Percentiles rank a stretch among this genome's conserved stretches.
Conservation (phyloP, 108 stramenopile genomes). For the Fragilaria radians region DNA sequence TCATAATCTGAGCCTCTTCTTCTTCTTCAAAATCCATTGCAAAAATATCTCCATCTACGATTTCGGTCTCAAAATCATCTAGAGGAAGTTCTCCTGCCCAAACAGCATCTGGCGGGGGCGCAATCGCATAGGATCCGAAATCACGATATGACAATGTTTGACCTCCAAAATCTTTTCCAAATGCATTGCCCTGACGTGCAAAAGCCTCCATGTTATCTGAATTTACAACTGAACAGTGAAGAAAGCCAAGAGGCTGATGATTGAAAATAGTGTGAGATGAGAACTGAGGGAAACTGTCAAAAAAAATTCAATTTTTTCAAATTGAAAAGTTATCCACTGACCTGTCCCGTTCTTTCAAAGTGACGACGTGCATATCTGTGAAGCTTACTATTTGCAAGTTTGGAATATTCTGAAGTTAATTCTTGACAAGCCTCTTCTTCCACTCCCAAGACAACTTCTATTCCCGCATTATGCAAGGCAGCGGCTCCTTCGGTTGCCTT, state of each 20-base stretch:
- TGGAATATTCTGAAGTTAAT: conserved; percentile 48
- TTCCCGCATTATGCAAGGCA: conserved; percentile 50
- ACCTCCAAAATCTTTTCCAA: conserved; percentile 75
- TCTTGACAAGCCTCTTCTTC: conserved; percentile 38
- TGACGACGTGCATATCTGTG: conserved; percentile 66
- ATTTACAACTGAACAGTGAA: conserved; percentile 85
- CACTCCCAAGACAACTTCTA: conserved; percentile 60
- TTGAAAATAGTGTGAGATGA: too few species aligned
- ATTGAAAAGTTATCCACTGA: too few species aligned
- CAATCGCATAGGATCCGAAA: conserved; percentile 77
- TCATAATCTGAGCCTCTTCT: conserved; percentile 17
- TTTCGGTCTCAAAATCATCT: conserved; percentile 26
- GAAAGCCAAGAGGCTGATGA: conserved; percentile 72
- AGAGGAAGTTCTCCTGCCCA: conserved; percentile 37
- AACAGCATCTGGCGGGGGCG: conserved; percentile 67
- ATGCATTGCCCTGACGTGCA: conserved; percentile 75
- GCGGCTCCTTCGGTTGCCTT: conserved; percentile 51
- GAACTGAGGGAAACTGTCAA: too few species aligned
- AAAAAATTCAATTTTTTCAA: too few species aligned
- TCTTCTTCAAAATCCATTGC: conserved; percentile 39
- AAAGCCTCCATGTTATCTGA: conserved; percentile 76
- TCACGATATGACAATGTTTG: conserved; percentile 60
- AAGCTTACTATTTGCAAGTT: conserved; percentile 46
- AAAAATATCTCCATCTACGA: conserved; percentile 34
- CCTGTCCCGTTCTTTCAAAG: conserved; percentile 31